Conservation (phyloP, 495 filamentous ascomycete species). For the Talaromyces thailandensis region DNA sequence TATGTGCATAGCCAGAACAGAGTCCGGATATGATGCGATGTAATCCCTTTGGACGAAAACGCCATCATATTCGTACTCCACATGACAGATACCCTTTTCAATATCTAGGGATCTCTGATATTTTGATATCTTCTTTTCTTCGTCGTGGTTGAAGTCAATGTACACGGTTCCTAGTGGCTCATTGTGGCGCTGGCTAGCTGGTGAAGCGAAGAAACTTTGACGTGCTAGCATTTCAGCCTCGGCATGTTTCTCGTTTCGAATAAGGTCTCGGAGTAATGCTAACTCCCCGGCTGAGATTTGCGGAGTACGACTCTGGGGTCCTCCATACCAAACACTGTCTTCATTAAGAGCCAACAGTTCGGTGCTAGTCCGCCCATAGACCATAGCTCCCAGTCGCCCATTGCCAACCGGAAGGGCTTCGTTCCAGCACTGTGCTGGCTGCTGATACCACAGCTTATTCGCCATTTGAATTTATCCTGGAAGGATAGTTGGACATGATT, state of each 20-base stretch:
- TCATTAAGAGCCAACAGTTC: constrained; percentile 45
- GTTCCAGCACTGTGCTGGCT: constrained; percentile 14
- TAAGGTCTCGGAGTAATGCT: constrained; percentile 27
- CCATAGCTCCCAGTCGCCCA: constrained; percentile 41
- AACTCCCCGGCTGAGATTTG: constrained; percentile 24
- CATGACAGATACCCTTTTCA: constrained; percentile 21
- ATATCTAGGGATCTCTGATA: constrained; percentile 41
- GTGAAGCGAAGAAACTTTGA: constrained; percentile 31
- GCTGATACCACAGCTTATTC: constrained; percentile 24
- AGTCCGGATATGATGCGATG: constrained; percentile 31
- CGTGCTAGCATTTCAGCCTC: constrained; percentile 33
- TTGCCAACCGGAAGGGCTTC: constrained; percentile 39
- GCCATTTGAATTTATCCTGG: neutral
- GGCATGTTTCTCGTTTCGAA: constrained; percentile 29
- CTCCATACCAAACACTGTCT: constrained; percentile 45
- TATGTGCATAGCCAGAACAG: constrained; percentile 32
- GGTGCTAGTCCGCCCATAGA: constrained; percentile 34
- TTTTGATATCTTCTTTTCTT: constrained; percentile 14
- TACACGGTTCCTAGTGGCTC: constrained; percentile 36
- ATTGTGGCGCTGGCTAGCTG: constrained; percentile 37
- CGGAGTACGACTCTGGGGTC: constrained; percentile 35
- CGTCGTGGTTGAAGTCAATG: constrained; percentile 34
- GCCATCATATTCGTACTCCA: constrained; percentile 26
- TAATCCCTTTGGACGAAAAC: constrained; percentile 23
- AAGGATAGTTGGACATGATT: neutral